A percentile compares a stretch with the other conserved stretches of the same genome.
phyloP scores from a whole-genome alignment of 768 basidiomycete species.

The Psilocybe sp. region DNA sequence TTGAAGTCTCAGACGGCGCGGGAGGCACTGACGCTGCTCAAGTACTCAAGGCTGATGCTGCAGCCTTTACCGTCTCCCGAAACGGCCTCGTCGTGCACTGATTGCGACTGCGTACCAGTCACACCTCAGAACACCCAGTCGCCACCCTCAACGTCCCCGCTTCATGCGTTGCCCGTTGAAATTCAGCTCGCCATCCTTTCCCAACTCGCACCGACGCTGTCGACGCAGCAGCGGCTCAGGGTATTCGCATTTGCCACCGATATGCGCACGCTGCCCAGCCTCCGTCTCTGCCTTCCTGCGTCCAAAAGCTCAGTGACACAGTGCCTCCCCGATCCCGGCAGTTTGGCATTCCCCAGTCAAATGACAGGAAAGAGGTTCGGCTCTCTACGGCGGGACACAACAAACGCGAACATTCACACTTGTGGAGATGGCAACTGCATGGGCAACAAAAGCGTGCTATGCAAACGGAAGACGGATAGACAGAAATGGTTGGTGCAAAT shows the following conservation, averaged over 20 bases:
- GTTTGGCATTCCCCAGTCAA: not conserved
- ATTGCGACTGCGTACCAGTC: constrained; percentile 8
- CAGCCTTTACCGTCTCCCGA: not conserved
- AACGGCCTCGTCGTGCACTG: not conserved
- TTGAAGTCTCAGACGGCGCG: constrained; percentile 7
- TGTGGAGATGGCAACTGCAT: too few relatives aligned
- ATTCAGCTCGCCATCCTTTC: constrained; percentile 16
- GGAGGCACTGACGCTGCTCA: constrained; percentile 13
- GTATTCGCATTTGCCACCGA: constrained; percentile 16
- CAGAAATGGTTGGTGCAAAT: too few relatives aligned
- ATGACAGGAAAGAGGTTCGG: constrained; percentile 3
- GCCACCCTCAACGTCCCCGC: not conserved
- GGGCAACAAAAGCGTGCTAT: too few relatives aligned
- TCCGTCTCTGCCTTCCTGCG: constrained; percentile 9
- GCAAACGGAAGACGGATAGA: too few relatives aligned
- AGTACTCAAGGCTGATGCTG: constrained; percentile 14
- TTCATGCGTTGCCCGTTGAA: constrained; percentile 11
- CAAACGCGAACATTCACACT: too few relatives aligned
- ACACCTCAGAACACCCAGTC: not conserved
- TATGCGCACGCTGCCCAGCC: constrained; percentile 11
- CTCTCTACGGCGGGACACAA: not conserved
- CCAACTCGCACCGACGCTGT: constrained; percentile 12
- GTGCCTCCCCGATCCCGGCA: constrained; percentile 9
- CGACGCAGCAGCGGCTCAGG: constrained; percentile 11
- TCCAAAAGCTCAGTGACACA: not conserved